These are phyloP conservation scores for Talaromyces wortmannii DNA, from an alignment of 495 filamentous ascomycete species.

Conservation along the genomic window DNA sequence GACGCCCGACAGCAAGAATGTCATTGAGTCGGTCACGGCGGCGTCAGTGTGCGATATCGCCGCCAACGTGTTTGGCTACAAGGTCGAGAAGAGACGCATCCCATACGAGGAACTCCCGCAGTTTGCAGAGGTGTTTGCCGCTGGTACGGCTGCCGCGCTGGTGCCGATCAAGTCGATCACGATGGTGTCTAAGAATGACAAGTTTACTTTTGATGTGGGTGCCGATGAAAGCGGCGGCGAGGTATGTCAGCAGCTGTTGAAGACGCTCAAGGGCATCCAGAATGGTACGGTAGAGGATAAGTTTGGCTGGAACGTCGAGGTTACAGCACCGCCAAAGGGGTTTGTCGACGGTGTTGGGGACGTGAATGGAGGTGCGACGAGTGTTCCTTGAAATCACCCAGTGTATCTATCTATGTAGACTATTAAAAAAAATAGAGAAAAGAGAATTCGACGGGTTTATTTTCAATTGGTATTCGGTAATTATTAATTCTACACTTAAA, in stretches of 20 bases:
- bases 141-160: conserved; percentile 85
- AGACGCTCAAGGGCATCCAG: conserved; percentile 81
- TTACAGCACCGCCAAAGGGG: conserved; percentile 24
- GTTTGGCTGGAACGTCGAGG: conserved; percentile 60
- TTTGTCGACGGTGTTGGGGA: conserved; percentile 17
- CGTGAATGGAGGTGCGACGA: conserved; percentile 17
- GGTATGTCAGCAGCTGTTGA: conserved; percentile 59
- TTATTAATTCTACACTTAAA: too few species aligned
- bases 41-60: conserved; percentile 61
- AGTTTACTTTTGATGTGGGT: conserved; percentile 56
- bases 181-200: conserved; percentile 57
- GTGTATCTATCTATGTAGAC: too few species aligned
- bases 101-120: conserved; percentile 67
- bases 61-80: conserved; percentile 56
- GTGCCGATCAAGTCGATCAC: conserved; percentile 89
- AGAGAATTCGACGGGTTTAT: too few species aligned
- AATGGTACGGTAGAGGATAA: conserved; percentile 65
- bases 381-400: conserved; percentile 15
- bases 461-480: too few species aligned
- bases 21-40: conserved; percentile 78
- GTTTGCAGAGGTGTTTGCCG: conserved; percentile 85
- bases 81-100: conserved; percentile 60
- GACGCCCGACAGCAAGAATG: conserved; percentile 71
- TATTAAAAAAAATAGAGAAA: too few species aligned
- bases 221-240: conserved; percentile 64